Evolutionary conservation across 768 basidiomycete species (phyloP).

Genomic region (Hydnum rufescens): DNA sequence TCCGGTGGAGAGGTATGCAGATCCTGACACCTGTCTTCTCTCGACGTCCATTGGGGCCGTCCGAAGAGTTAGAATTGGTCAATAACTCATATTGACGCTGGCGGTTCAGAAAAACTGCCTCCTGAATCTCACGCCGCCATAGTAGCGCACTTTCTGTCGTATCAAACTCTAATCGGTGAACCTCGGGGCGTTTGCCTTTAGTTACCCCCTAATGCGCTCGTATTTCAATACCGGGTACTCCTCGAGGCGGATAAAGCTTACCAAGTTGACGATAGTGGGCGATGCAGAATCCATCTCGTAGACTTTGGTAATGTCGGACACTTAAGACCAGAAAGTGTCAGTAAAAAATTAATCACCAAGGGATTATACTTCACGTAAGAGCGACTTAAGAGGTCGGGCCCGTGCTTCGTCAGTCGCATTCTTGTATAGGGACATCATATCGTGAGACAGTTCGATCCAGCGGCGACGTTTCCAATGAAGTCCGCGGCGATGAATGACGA

Average conservation of each 20-base stretch:
- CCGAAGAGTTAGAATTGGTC: slow-evolving; percentile 16
- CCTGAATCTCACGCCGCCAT: slow-evolving; percentile 30
- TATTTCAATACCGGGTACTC: too few relatives aligned
- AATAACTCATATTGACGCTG: slow-evolving; percentile 19
- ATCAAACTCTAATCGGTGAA: slow-evolving; percentile 30
- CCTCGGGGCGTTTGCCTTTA: slow-evolving; percentile 13
- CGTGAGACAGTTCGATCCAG: slow-evolving; percentile 42
- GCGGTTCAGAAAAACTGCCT: slow-evolving; percentile 21
- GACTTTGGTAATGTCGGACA: slow-evolving; percentile 23
- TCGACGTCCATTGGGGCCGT: slow-evolving; percentile 12
- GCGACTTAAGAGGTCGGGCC: slow-evolving; percentile 31
- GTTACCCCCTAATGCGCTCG: too few relatives aligned
- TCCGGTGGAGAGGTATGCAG: slow-evolving; percentile 26
- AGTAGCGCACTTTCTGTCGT: slow-evolving; percentile 33
- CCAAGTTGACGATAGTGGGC: slow-evolving; percentile 27
- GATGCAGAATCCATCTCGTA: slow-evolving; percentile 27
- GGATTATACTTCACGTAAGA: slow-evolving; percentile 25
- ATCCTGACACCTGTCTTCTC: slow-evolving; percentile 25
- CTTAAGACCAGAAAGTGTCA: too few relatives aligned
- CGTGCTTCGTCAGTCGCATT: slow-evolving; percentile 34
- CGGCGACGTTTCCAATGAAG: slow-evolving; percentile 29
- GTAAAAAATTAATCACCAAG: too few relatives aligned
- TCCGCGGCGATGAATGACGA: slow-evolving; percentile 27
- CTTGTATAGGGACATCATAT: slow-evolving; percentile 38
- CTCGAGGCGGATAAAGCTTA: slow-evolving; percentile 23